phyloP scores from a whole-genome alignment of 78 protist species.

The Dictyostelium discoideum region dicty_2.7 NC_007091.3:3369501-3370000 shows the following conservation, averaged over 20 bases:
- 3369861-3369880: constrained; percentile 79
- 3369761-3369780: constrained; percentile 77
- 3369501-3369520: neutral
- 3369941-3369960: neutral
- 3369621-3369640: constrained; percentile 63
- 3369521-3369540: constrained; percentile 14
- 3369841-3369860: constrained; percentile 73
- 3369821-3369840: constrained; percentile 67
- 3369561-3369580: constrained; percentile 19
- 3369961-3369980: neutral
- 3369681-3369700: constrained; percentile 51
- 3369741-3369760: constrained; percentile 81
- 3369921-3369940: no score
- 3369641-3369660: constrained; percentile 35
- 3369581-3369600: neutral
- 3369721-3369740: neutral
- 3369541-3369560: neutral
- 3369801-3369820: constrained; percentile 71
- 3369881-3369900: constrained; percentile 73
- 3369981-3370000: neutral
- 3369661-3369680: constrained; percentile 8
- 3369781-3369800: constrained; percentile 33
- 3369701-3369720: constrained; percentile 48
- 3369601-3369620: constrained; percentile 24
- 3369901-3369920: neutral